A percentile compares a stretch with the other conserved stretches of the same genome.
Evolutionary conservation across 345 rosid genomes (phyloP).

Genomic region (Camelina sativa): DNA sequence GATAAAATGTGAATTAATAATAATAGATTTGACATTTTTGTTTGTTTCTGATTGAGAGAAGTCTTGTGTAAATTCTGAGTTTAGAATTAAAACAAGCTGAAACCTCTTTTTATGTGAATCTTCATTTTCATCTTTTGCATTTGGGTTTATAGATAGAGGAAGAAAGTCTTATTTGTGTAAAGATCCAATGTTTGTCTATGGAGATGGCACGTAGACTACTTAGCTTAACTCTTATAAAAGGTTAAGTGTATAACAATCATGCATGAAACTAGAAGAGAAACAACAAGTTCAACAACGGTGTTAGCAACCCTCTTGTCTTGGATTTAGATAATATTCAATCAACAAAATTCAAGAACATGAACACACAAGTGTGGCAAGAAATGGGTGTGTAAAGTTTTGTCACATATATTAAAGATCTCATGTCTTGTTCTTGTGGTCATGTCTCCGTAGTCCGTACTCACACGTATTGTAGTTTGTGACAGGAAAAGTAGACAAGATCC

Average conservation of each 20-base stretch:
- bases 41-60: too few species aligned
- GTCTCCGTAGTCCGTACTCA: not conserved
- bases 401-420: not conserved
- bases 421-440: too few species aligned
- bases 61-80: not conserved
- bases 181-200: not conserved
- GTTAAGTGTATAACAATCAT: not conserved
- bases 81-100: not conserved
- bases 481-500: constrained; percentile 19
- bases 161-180: constrained; percentile 1
- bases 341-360: not conserved
- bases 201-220: not conserved
- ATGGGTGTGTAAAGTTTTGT: not conserved
- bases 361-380: not conserved
- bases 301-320: constrained; percentile 8
- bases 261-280: constrained; percentile 4
- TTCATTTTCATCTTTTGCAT: constrained; percentile 2
- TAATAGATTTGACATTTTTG: too few species aligned
- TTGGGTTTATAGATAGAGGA: not conserved
- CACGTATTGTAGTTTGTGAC: constrained; percentile 1
- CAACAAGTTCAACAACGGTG: not conserved
- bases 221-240: not conserved
- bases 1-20: too few species aligned
- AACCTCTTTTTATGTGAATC: constrained; percentile 2
- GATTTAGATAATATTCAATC: not conserved